phyloP scores from a whole-genome alignment of 2,329 filamentous ascomycete species.

The Aspergillus latus region DNA sequence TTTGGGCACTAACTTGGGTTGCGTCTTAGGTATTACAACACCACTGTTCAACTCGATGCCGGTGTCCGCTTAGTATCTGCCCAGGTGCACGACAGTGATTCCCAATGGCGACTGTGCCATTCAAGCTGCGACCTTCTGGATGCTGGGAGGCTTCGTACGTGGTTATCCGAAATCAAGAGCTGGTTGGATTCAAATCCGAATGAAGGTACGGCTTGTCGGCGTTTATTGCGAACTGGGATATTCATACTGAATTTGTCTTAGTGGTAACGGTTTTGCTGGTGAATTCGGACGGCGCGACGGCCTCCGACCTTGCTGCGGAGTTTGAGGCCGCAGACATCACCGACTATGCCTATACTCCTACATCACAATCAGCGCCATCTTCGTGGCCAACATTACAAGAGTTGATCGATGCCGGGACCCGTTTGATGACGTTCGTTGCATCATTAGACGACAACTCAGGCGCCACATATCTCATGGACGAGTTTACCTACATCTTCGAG shows the following conservation, averaged over 20 bases:
- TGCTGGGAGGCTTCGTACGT: conserved; percentile 63
- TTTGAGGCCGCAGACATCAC: conserved; percentile 62
- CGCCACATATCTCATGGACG: conserved; percentile 47
- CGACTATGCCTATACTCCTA: conserved; percentile 60
- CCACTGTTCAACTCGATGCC: conserved; percentile 67
- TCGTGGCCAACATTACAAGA: conserved; percentile 71
- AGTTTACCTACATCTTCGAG: conserved; percentile 63
- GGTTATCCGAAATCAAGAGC: conserved; percentile 62
- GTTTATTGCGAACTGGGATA: not conserved
- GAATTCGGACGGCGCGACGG: conserved; percentile 63
- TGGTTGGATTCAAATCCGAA: conserved; percentile 71
- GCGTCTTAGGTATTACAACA: conserved; percentile 56
- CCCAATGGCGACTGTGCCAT: conserved; percentile 68
- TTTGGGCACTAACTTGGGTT: conserved; percentile 1
- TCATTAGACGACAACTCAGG: conserved; percentile 40
- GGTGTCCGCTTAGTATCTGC: conserved; percentile 70
- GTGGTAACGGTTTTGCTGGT: conserved; percentile 74
- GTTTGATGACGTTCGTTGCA: conserved; percentile 69
- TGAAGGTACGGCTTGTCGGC: conserved; percentile 47
- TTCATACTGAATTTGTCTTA: not conserved
- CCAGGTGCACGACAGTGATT: conserved; percentile 66
- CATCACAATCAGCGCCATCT: conserved; percentile 43
- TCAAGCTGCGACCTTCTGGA: conserved; percentile 66
- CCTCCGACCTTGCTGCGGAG: conserved; percentile 54
- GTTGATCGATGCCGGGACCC: conserved; percentile 64